These are phyloP conservation scores for Kwoniella heveanensis DNA, from an alignment of 768 basidiomycete species.

Conservation along the genomic window DNA sequence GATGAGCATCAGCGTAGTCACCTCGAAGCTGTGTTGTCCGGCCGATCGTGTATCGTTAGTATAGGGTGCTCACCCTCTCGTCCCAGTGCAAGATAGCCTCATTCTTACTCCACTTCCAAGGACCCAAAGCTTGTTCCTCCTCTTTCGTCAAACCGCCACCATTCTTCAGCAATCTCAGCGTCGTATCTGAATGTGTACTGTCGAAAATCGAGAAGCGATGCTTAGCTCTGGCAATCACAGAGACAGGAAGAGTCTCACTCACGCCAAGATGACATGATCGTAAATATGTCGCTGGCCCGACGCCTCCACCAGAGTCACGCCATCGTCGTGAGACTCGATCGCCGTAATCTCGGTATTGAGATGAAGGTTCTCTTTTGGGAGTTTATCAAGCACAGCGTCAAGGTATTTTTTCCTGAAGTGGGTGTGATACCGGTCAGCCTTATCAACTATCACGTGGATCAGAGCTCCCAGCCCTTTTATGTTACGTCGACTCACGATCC, in stretches of 20 bases:
- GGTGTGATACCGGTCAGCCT: not conserved
- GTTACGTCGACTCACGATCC: conserved; percentile 63
- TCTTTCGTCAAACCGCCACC: conserved; percentile 62
- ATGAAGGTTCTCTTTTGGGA: conserved; percentile 64
- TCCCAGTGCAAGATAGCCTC: conserved; percentile 71
- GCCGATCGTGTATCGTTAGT: not conserved
- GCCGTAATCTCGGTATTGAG: conserved; percentile 64
- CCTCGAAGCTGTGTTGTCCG: not conserved
- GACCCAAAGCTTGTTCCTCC: conserved; percentile 64
- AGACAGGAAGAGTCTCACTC: no score
- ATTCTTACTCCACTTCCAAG: conserved; percentile 70
- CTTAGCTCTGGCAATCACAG: no score
- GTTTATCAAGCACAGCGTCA: conserved; percentile 63
- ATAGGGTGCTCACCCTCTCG: conserved; percentile 49
- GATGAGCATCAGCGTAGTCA: not conserved
- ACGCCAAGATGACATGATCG: conserved; percentile 74
- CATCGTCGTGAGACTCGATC: conserved; percentile 52
- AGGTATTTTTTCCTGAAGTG: conserved; percentile 66
- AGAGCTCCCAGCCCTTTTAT: not conserved
- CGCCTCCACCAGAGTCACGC: conserved; percentile 61
- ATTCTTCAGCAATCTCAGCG: conserved; percentile 58
- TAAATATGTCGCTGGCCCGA: conserved; percentile 61
- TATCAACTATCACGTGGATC: no score
- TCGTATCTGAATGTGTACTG: conserved; percentile 66
- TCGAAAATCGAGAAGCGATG: not conserved